phyloP scores from a whole-genome alignment of 2,329 filamentous ascomycete species.

The Sclerotinia trifoliorum region DNA sequence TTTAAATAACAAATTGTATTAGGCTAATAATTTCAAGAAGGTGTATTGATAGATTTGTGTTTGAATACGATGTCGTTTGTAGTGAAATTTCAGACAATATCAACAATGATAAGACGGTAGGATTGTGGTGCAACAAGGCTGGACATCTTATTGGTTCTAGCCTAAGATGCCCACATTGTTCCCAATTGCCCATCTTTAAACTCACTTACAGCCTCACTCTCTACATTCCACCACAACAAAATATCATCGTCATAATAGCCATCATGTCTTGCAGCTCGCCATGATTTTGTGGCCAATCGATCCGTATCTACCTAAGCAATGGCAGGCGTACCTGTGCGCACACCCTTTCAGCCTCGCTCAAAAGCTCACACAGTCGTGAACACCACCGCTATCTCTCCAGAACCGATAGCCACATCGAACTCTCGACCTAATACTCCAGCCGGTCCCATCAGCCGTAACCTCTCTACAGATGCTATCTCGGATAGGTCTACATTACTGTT shows the following conservation, averaged over 20 bases:
- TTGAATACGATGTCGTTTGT: not conserved
- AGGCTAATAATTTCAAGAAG: not conserved
- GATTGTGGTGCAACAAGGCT: not conserved
- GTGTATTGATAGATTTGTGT: not conserved
- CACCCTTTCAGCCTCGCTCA: slow-evolving; percentile 23
- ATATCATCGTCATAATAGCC: not conserved
- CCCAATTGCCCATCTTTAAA: not conserved
- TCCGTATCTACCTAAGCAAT: slow-evolving; percentile 15
- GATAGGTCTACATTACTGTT: slow-evolving; percentile 78
- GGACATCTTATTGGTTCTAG: not conserved
- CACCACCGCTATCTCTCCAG: slow-evolving; percentile 8
- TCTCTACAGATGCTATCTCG: slow-evolving; percentile 56
- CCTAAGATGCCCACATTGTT: not conserved
- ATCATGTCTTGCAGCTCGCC: slow-evolving; percentile 2
- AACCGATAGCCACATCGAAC: slow-evolving; percentile 7
- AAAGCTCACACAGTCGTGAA: slow-evolving; percentile 16
- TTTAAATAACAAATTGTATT: not conserved
- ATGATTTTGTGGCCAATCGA: slow-evolving; percentile 8
- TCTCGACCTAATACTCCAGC: slow-evolving; percentile 28
- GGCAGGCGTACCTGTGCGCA: slow-evolving; percentile 19
- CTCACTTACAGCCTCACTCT: slow-evolving; percentile 1
- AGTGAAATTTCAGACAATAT: not conserved
- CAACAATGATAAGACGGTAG: not conserved
- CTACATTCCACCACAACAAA: not conserved
- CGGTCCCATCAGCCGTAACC: slow-evolving; percentile 39